Evolutionary conservation across 768 basidiomycete genomes (phyloP), one percentile per base, ranked within the genome.

Genomic region (Calocera viscosa): DNA sequence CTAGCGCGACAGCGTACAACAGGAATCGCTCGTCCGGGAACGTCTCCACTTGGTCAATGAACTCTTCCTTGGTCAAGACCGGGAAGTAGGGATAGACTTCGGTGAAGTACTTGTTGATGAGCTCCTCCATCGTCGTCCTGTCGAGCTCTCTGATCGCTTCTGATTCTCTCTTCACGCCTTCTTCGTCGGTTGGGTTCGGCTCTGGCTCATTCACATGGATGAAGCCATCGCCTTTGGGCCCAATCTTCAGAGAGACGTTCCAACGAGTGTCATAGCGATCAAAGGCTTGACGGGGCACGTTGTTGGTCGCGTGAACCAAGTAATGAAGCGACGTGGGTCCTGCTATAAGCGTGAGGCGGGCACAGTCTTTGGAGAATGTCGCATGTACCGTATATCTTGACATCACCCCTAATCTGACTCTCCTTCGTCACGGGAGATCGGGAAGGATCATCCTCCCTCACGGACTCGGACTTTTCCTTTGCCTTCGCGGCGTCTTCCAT

Each of bases 1-100:
- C 87, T 33, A 93, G 86, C 76, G 94, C 97, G 77, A 98, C 94
- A 39, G 91, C 87, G 76, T 97, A 97, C 24, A 98, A 82, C 67
- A 98, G 77, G 53, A 60, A 60, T 14, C 53, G 53, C 53, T 60
- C 53, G 26, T 60, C 53, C 22, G 53, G 53, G 53, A 60, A 28
- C 30, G 53, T 60, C 53, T 60, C 53, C 53, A 60, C 53, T 32
- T 60, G 53, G 30, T 60, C 53, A 26, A 99, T 81, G 73, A 99
- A 97, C 74, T 99, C 95, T 28, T 84, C 82, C 73, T 89, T 85
- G 19, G 91, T 90, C 67, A 98, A 84, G 70, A 99, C 81, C 12
- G 96, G 95, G 67, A 97, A 83, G 43, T 91, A 79, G n/a, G 90
- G 91, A 1, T 90, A 85, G 53, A 94, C 82, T n/a, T 94, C 87